These are phyloP conservation scores for Telopea speciosissima DNA, from an alignment of 177 flowering plant species.

Conservation along the genomic window DNA sequence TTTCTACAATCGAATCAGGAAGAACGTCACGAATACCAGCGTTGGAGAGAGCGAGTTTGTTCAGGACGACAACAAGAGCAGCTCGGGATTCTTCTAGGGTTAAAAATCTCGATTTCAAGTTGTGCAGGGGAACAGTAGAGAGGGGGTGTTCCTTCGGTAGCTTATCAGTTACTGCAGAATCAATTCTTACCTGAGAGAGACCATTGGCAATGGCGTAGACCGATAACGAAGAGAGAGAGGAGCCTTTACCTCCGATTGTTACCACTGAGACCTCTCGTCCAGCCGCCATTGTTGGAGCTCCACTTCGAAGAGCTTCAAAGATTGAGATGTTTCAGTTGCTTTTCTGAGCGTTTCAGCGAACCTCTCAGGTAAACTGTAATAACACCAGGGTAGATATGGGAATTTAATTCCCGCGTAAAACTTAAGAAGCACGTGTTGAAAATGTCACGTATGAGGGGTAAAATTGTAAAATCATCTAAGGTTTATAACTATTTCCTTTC, in stretches of 20 bases:
- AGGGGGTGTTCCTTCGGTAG: slow-evolving; percentile 17
- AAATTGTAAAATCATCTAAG: too few relatives aligned
- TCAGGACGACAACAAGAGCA: slow-evolving; percentile 42
- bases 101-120: slow-evolving; percentile 26
- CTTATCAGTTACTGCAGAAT: slow-evolving; percentile 44
- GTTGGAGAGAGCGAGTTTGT: slow-evolving; percentile 42
- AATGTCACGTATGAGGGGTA: too few relatives aligned
- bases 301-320: too few relatives aligned
- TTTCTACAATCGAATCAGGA: slow-evolving; percentile 25
- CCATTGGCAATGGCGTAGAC: slow-evolving; percentile 40
- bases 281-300: slow-evolving; percentile 11
- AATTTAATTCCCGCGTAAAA: too few relatives aligned
- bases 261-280: slow-evolving; percentile 9
- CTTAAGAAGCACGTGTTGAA: too few relatives aligned
- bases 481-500: too few relatives aligned
- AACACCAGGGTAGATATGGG: too few relatives aligned
- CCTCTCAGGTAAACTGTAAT: too few relatives aligned
- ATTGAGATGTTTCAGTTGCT: too few relatives aligned
- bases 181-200: slow-evolving; percentile 34
- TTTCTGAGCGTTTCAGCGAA: too few relatives aligned
- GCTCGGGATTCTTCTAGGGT: slow-evolving; percentile 49
- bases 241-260: slow-evolving; percentile 56
- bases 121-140: slow-evolving; percentile 3
- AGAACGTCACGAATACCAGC: slow-evolving; percentile 26
- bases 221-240: slow-evolving; percentile 44